Conservation (phyloP, 2,329 filamentous ascomycete species). For the Fusarium brevicatenulatum region DNA sequence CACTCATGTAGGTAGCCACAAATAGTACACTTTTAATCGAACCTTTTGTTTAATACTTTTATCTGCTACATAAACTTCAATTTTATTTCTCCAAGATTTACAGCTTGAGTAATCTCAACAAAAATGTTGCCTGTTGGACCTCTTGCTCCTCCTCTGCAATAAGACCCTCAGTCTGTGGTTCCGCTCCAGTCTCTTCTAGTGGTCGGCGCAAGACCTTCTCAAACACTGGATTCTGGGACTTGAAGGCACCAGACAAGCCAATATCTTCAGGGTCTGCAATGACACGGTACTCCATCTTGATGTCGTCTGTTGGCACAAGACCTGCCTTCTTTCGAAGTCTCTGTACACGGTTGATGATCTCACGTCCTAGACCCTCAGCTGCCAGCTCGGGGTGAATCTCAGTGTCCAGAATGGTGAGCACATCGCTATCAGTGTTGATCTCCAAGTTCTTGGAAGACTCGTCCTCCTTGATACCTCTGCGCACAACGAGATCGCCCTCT, state of each 20-base stretch:
- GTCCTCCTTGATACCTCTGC: slow-evolving; percentile 79
- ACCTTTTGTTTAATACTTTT: slow-evolving; percentile 5
- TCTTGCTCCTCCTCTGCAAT: slow-evolving; percentile 88
- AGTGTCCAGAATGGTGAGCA: slow-evolving; percentile 89
- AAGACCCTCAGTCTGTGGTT: slow-evolving; percentile 51
- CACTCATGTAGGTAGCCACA: neutral
- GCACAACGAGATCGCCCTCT: slow-evolving; percentile 81
- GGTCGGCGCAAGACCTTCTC: slow-evolving; percentile 82
- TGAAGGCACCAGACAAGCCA: slow-evolving; percentile 76
- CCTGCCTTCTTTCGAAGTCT: slow-evolving; percentile 93
- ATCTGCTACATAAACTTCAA: slow-evolving; percentile 12
- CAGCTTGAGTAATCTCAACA: slow-evolving; percentile 79
- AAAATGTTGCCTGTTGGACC: slow-evolving; percentile 82
- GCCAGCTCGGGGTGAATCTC: slow-evolving; percentile 85
- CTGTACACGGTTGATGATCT: slow-evolving; percentile 94
- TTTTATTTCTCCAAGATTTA: slow-evolving; percentile 51
- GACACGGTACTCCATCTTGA: slow-evolving; percentile 92
- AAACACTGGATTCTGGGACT: slow-evolving; percentile 73
- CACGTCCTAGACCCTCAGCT: slow-evolving; percentile 87
- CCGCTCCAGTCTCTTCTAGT: slow-evolving; percentile 62
- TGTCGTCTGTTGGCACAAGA: slow-evolving; percentile 89
- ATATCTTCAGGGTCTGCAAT: slow-evolving; percentile 81
- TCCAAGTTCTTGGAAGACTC: slow-evolving; percentile 79
- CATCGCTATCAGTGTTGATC: slow-evolving; percentile 87
- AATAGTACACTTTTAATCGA: slow-evolving; percentile 17